Base-by-base conservation (phyloP, 1,139 yeast genomes). In the Protomyces lactucae-debilis region DNA sequence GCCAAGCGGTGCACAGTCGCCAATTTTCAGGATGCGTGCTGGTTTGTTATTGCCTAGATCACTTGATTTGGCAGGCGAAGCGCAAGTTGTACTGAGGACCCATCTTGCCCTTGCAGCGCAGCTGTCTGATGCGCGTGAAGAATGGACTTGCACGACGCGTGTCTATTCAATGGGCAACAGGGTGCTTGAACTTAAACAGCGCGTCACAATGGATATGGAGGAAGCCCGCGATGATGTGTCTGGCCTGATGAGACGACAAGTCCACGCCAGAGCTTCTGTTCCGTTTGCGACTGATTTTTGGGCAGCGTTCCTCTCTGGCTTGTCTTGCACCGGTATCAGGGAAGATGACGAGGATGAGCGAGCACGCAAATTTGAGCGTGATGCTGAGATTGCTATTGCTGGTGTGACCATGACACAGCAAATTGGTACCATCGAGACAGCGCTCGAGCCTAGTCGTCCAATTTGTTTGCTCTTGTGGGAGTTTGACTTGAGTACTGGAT, bases 251-350 rank as follows among this genome's bases (percentile, higher is more conserved):
- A 37, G 16, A n/a, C 43, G 43, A 9, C 43, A 37, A 16, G 52
- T 21, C 0, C 32, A 9, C 5, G 43, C 43, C 43, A 40, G 43
- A 18, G 59, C 46, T 3, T 57, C 54, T 3, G 55, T 64, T n/a
- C 66, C 66, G 21, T 64, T 60, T 35, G 66, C 66, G 3, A 61
- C 65, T 10, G 65, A 60, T 52, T 64, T 64, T 55, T 64, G 66
- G 66, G 66, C 66, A 10, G 61, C 65, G 4, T 64, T 64, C 52
- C 48, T 64, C 21, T 57, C 65, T n/a, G 66, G 66, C 40, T 57
- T 64, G 18, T 54, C 60, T 6, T 52, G 53, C 21, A 9, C 46
- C 1, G 37, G 48, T 37, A 28, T 28, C 32, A n/a, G 45, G 23
- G 53, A 25, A 14, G 64, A 60, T 12, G 35, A 40, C 25, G 37